Evolutionary conservation across 2,329 filamentous ascomycete species (phyloP).

Genomic region (Saccharata proteae): DNA sequence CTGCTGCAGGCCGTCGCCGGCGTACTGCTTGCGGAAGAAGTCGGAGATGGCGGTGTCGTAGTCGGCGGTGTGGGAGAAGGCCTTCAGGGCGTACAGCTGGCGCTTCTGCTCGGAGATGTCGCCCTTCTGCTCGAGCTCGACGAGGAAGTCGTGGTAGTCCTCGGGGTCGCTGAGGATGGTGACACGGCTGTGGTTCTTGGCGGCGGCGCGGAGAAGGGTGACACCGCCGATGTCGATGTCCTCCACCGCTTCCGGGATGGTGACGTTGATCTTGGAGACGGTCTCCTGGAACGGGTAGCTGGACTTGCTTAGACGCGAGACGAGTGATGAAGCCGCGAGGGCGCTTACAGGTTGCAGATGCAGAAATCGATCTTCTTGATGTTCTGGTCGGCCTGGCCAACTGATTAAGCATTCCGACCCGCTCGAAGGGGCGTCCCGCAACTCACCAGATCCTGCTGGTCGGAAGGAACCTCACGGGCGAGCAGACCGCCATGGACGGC

Average conservation of each 20-base stretch:
- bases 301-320: neutral
- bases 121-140: constrained; percentile 68
- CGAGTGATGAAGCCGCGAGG: neutral
- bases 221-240: constrained; percentile 97
- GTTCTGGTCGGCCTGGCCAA: constrained; percentile 31
- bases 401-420: neutral
- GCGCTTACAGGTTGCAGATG: constrained; percentile 67
- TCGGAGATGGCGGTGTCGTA: constrained; percentile 91
- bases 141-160: constrained; percentile 89
- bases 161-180: constrained; percentile 89
- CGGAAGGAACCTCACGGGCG: constrained; percentile 83
- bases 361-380: constrained; percentile 26
- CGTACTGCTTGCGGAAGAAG: constrained; percentile 97
- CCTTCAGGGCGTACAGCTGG: constrained; percentile 87
- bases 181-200: constrained; percentile 94
- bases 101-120: constrained; percentile 77
- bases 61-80: constrained; percentile 94
- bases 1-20: constrained; percentile 71
- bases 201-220: constrained; percentile 87
- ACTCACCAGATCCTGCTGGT: constrained; percentile 77
- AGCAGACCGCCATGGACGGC: constrained; percentile 78
- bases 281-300: constrained; percentile 96
- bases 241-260: constrained; percentile 90
- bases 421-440: no score
- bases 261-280: constrained; percentile 92